Evolutionary conservation across 345 rosid genomes (phyloP), one percentile per base, ranked within the genome.

Genomic region (Populus deltoides): DNA sequence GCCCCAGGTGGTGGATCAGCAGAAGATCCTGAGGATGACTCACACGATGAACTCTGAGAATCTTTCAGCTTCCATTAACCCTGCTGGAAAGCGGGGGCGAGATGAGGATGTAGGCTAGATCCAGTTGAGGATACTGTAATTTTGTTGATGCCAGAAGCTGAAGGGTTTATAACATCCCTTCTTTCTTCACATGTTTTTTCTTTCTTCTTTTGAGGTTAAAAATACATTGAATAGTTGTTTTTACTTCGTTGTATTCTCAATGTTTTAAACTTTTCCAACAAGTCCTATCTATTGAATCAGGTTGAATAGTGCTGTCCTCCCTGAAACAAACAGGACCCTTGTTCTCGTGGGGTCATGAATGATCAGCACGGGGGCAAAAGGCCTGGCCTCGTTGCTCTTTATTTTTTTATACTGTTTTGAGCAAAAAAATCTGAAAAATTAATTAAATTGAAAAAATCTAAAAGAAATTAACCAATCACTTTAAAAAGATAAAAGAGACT

Each of bases 1-100:
- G 96, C 92, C 20, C 91, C 97, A 0, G 95, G 92, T 2, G 88
- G 85, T 6, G 93, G 77, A 15, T 71, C 92, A 6, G 61, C 82
- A 0, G 89, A 61, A 53, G 80, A 86, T 27, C 87, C 84, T 11
- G 82, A 80, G 2, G 91, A 91, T 15, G 92, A 86, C 66, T 81
- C 86, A 22, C 93, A 88, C 45, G 93, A 92, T 59, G 96, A 91
- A 66, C 96, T 91, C 29, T 91, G 73, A 83, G 67, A 73, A 39
- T 35, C 33, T 61, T 17, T 17, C 41, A 5, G 17, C 18, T 72
- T 76, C 80, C 67, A 22, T 68, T 55, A 7, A 16, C 71, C 17
- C 53, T 41, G 65, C 67, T 36, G 61, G 41, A 53, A 18, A 12
- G 75, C 61, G 29, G 33, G 59, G 27, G 53, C 74, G 81, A 74